A percentile compares a stretch with the other conserved stretches of the same genome.
These are phyloP conservation scores for Solanum tacnaense DNA, from an alignment of 257 asterid species.

Conservation along the genomic window DNA sequence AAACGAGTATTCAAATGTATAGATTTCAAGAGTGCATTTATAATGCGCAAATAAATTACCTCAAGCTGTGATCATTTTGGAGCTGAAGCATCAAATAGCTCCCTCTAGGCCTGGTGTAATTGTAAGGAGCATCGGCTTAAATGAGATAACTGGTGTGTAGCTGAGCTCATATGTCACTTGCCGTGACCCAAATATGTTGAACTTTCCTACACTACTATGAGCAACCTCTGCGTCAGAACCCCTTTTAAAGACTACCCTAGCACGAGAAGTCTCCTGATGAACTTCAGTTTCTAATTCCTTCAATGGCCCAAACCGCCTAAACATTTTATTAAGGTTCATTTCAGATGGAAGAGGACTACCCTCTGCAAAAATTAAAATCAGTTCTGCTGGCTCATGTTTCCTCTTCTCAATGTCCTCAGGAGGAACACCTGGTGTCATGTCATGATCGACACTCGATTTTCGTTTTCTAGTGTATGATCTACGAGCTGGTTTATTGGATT, in stretches of 20 bases:
- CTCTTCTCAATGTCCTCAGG: slow-evolving; percentile 34
- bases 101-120: slow-evolving; percentile 35
- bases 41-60: slow-evolving; percentile 30
- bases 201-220: slow-evolving; percentile 54
- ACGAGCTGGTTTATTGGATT: slow-evolving; percentile 37
- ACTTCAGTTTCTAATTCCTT: slow-evolving; percentile 90
- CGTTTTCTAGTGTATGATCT: slow-evolving; percentile 49
- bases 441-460: slow-evolving; percentile 31
- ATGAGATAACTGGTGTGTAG: slow-evolving; percentile 57
- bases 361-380: slow-evolving; percentile 58
- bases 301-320: slow-evolving; percentile 83
- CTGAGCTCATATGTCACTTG: slow-evolving; percentile 70
- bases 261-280: slow-evolving; percentile 59
- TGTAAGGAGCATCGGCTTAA: slow-evolving; percentile 36
- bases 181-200: slow-evolving; percentile 68
- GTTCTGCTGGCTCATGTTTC: slow-evolving; percentile 83
- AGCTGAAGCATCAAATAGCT: slow-evolving; percentile 26
- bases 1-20: neutral
- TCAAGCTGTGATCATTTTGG: neutral
- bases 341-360: slow-evolving; percentile 62
- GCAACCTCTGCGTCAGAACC: slow-evolving; percentile 98
- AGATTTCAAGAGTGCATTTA: neutral
- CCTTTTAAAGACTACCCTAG: slow-evolving; percentile 72
- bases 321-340: slow-evolving; percentile 63
- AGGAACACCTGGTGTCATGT: slow-evolving; percentile 15